Evolutionary conservation across 2,329 filamentous ascomycete species (phyloP).

Genomic region (Capronia americana): DNA sequence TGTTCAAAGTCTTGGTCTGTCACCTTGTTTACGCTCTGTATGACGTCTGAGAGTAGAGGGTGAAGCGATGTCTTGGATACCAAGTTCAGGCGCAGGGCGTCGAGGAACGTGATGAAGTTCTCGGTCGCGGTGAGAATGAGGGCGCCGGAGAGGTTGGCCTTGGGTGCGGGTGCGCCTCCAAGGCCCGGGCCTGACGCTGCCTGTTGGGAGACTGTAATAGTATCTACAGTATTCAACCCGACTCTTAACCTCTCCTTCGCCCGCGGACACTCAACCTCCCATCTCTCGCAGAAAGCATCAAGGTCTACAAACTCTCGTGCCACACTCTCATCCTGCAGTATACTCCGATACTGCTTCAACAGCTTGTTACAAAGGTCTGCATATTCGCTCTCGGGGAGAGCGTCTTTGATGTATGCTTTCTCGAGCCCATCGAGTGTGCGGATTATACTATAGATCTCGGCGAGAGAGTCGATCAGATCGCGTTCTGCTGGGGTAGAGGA

Average conservation of each 20-base stretch:
- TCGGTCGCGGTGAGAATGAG: constrained; percentile 91
- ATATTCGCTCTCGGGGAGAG: constrained; percentile 88
- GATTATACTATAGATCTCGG: constrained; percentile 97
- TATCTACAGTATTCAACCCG: constrained; percentile 74
- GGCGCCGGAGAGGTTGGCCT: constrained; percentile 56
- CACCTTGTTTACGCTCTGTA: constrained; percentile 96
- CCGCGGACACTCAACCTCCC: constrained; percentile 93
- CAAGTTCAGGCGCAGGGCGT: constrained; percentile 89
- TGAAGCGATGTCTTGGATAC: constrained; percentile 97
- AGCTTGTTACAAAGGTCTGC: constrained; percentile 94
- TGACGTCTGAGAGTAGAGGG: constrained; percentile 90
- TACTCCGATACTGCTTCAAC: constrained; percentile 95
- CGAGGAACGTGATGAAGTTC: constrained; percentile 97
- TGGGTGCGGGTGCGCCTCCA: constrained; percentile 8
- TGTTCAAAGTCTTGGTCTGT: constrained; percentile 94
- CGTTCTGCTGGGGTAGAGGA: constrained; percentile 84
- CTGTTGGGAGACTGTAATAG: constrained; percentile 47
- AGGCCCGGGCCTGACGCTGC: constrained; percentile 42
- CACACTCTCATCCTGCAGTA: constrained; percentile 89
- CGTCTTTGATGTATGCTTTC: constrained; percentile 95
- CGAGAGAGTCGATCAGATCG: constrained; percentile 92
- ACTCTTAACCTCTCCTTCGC: constrained; percentile 92
- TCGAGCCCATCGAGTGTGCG: constrained; percentile 94
- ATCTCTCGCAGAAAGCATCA: constrained; percentile 88
- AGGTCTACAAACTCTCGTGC: constrained; percentile 84